These are phyloP conservation scores for Aeschynomene evenia DNA, from an alignment of 306 rosid species.

Conservation along the genomic window DNA sequence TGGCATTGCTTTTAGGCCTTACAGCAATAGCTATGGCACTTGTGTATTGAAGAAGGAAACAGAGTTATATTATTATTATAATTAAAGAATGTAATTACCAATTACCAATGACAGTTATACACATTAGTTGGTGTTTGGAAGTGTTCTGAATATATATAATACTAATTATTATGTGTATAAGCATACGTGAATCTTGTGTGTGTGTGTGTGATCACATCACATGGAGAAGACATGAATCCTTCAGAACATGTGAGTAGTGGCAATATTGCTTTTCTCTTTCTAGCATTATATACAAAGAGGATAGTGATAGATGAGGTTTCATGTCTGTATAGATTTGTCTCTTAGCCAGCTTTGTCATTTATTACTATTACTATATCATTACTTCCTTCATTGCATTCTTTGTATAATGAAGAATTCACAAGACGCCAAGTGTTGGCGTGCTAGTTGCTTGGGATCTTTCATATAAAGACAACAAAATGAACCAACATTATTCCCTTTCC, in stretches of 20 bases:
- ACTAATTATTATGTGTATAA: not conserved
- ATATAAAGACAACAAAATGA: constrained; percentile 27
- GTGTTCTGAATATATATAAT: constrained; percentile 21
- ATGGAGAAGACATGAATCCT: constrained; percentile 43
- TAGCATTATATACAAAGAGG: constrained; percentile 32
- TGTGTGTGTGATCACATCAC: too few relatives aligned
- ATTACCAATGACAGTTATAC: constrained; percentile 32
- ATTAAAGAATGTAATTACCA: constrained; percentile 31
- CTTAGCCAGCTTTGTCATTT: constrained; percentile 16
- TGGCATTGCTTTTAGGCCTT: constrained; percentile 30
- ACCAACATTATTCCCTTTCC: not conserved
- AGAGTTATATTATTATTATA: not conserved
- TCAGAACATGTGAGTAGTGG: constrained; percentile 49
- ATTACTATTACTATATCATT: not conserved
- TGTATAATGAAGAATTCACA: not conserved
- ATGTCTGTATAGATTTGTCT: constrained; percentile 42
- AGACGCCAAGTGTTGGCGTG: constrained; percentile 22
- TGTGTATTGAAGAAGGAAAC: constrained; percentile 16
- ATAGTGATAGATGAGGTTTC: constrained; percentile 59
- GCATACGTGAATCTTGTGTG: constrained; percentile 12
- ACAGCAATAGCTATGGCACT: not conserved
- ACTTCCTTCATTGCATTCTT: constrained; percentile 16
- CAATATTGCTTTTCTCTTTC: constrained; percentile 29
- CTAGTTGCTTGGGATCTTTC: constrained; percentile 9
- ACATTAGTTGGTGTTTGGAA: constrained; percentile 1